phyloP scores from a whole-genome alignment of 2,329 filamentous ascomycete species.

The Aureobasidium namibiae region DNA sequence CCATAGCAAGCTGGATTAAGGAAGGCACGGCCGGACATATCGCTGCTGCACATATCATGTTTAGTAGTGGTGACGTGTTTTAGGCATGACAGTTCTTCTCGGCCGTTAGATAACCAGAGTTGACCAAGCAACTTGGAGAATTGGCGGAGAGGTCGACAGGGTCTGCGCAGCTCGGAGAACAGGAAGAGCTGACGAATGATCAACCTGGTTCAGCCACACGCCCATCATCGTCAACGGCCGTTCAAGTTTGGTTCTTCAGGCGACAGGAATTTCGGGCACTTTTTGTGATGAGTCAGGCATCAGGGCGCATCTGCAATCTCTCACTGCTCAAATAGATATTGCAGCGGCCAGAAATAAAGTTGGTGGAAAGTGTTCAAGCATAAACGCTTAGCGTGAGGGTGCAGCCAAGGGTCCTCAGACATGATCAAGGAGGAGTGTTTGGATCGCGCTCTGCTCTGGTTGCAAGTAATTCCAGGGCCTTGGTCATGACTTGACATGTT shows the following conservation, averaged over 20 bases:
- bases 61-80: background rate
- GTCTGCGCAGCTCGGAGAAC: background rate
- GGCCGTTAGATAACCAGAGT: background rate
- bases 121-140: background rate
- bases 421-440: background rate
- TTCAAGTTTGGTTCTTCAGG: background rate
- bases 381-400: background rate
- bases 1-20: too few species aligned
- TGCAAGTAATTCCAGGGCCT: background rate
- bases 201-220: background rate
- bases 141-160: background rate
- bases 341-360: background rate
- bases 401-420: background rate
- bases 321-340: background rate
- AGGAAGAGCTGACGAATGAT: slow-evolving; percentile 6
- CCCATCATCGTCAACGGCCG: background rate
- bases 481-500: background rate
- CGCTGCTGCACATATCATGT: too few species aligned
- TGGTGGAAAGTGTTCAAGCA: background rate
- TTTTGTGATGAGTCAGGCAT: background rate
- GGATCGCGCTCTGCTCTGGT: background rate
- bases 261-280: background rate
- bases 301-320: background rate
- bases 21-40: too few species aligned
- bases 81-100: background rate